A percentile compares a stretch with the other conserved stretches of the same genome.
phyloP scores from a whole-genome alignment of 305 asterid genomes.

The Caryopteris hybrid region DNA sequence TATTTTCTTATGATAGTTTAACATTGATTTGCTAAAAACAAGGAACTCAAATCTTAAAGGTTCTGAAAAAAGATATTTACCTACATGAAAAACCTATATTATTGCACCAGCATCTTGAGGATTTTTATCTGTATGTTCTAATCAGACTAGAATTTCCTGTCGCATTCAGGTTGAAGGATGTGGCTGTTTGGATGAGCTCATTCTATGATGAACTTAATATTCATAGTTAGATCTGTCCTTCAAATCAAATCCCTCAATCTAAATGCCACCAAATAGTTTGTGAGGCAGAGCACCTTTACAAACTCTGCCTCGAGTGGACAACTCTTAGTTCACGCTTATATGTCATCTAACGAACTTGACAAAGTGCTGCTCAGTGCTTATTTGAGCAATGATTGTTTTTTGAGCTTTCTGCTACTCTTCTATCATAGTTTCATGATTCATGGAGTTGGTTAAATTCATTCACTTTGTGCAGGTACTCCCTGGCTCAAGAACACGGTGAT shows the following conservation, averaged over 20 bases:
- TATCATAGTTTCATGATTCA: no score
- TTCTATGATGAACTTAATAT: no score
- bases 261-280: not conserved
- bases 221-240: no score
- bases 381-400: not conserved
- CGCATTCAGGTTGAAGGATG: not conserved
- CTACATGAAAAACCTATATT: not conserved
- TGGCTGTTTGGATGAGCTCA: no score
- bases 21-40: not conserved
- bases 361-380: not conserved
- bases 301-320: not conserved
- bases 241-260: not conserved
- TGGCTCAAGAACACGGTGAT: slow-evolving; percentile 95
- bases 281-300: not conserved
- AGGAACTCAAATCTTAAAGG: not conserved
- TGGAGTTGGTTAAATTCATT: no score
- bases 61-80: not conserved
- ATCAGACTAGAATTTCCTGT: not conserved
- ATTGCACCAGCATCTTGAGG: not conserved
- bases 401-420: not conserved
- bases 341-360: no score
- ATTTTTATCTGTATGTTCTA: not conserved
- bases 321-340: no score
- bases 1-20: not conserved
- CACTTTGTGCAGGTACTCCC: slow-evolving; percentile 56